Percentiles rank a stretch among this genome's conserved stretches.
phyloP scores from a whole-genome alignment of 2,329 filamentous ascomycete species.

The Rutstroemia sp. region DNA sequence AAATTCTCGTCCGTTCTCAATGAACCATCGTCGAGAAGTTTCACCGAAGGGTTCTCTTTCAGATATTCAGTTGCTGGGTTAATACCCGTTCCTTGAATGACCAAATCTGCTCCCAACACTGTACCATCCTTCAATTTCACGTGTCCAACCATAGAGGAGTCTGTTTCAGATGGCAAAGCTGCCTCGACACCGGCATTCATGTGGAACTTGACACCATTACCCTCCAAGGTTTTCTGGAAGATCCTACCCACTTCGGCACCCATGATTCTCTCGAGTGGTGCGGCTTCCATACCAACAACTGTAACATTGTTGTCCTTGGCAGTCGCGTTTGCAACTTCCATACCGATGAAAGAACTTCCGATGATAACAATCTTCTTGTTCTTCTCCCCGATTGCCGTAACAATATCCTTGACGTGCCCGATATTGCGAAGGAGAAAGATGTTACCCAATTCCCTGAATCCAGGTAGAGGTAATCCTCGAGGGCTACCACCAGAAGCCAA shows the following conservation, averaged over 20 bases:
- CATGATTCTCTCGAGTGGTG: slow-evolving; percentile 79
- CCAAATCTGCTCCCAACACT: slow-evolving; percentile 74
- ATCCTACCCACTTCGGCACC: slow-evolving; percentile 74
- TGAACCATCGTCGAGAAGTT: slow-evolving; percentile 78
- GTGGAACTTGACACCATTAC: slow-evolving; percentile 82
- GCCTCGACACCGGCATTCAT: slow-evolving; percentile 76
- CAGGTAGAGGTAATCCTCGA: slow-evolving; percentile 66
- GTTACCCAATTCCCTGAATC: slow-evolving; percentile 80
- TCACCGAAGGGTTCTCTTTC: slow-evolving; percentile 59
- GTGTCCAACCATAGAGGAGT: slow-evolving; percentile 67
- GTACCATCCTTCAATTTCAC: slow-evolving; percentile 84
- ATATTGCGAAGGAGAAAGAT: slow-evolving; percentile 78
- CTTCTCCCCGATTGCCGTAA: slow-evolving; percentile 70
- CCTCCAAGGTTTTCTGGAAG: slow-evolving; percentile 72
- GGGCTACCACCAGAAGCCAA: slow-evolving; percentile 82
- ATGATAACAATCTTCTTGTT: slow-evolving; percentile 89
- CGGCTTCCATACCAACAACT: slow-evolving; percentile 81
- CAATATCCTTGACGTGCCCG: slow-evolving; percentile 71
- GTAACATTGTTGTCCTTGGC: slow-evolving; percentile 75
- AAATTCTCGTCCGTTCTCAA: slow-evolving; percentile 75
- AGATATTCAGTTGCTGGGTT: slow-evolving; percentile 79
- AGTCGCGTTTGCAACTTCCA: slow-evolving; percentile 89
- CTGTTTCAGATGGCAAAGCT: slow-evolving; percentile 61
- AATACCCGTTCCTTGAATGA: slow-evolving; percentile 88
- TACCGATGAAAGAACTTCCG: slow-evolving; percentile 93